Evolutionary conservation across 768 basidiomycete genomes (phyloP), one percentile per base, ranked within the genome.

Genomic region (Podaxis carcinomalis): DNA sequence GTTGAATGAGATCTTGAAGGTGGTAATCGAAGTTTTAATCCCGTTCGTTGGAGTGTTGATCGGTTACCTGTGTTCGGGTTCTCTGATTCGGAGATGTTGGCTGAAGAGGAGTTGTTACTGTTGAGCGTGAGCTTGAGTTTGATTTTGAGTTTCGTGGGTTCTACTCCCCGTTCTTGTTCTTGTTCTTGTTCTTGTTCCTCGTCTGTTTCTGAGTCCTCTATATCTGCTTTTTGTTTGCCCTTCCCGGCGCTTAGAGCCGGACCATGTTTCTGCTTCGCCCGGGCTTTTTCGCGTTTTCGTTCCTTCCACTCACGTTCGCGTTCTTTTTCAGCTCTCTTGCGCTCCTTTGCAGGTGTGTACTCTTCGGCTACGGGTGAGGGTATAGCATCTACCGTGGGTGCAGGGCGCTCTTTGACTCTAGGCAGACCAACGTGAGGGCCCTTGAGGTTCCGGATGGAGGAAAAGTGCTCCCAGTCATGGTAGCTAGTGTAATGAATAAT

Each of bases 381-480:
- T 9, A 69, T 65, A 25, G 70, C 59, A 50, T 69, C 69, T 5
- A 69, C 68, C 7, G 72, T 65, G 2, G 72, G 70, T 0, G 74
- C 72, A 0, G 76, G 71, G 0, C 75, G 71, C 72, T 93, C 92
- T 46, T 72, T 68, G 1, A 92, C 84, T 56, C 74, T 73, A 2
- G 92, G 91, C 14, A 86, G 77, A 6, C 92, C 94, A 0, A 83
- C 76, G 69, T 94, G 93, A 0, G 93, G 94, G 1, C 94, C 94
- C 14, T 79, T 79, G 56, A 94, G 75, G 71, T 93, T 95, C 50
- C 94, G 89, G 61, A 96, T 91, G n/a, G 89, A 92, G 11, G 91
- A 93, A 68, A 95, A 96, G 70, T 96, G 94, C 68, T 96, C 93
- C 91, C 92, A 95, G 71, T 94, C 92, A 68, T 95, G 89, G 70